phyloP scores from a whole-genome alignment of 345 rosid genomes.

The Rhodamnia rubescens region DNA sequence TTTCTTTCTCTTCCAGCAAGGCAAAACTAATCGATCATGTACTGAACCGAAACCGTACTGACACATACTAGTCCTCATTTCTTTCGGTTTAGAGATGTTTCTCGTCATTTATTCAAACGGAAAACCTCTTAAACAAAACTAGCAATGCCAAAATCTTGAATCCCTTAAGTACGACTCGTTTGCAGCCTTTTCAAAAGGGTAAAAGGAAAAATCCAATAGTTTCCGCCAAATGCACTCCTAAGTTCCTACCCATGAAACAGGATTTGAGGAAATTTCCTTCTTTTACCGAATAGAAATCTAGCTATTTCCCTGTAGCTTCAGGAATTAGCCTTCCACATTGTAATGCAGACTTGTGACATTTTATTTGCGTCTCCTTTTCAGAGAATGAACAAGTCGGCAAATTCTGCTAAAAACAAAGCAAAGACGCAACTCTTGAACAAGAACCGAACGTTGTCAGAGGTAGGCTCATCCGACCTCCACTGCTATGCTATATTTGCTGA shows the following conservation, averaged over 20 bases:
- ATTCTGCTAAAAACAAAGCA: conserved; percentile 5
- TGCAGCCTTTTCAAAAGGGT: background rate
- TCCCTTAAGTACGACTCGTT: background rate
- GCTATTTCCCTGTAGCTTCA: background rate
- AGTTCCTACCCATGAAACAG: background rate
- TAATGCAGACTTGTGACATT: background rate
- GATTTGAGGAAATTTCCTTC: background rate
- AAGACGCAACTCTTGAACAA: conserved; percentile 5
- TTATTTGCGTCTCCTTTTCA: background rate
- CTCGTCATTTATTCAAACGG: background rate
- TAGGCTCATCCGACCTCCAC: background rate
- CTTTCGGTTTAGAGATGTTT: background rate
- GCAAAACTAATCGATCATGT: background rate
- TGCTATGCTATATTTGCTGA: background rate
- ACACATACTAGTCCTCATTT: background rate
- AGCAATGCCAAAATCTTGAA: background rate
- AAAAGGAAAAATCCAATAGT: background rate
- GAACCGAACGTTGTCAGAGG: background rate
- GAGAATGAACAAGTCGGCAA: conserved; percentile 2
- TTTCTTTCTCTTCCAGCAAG: background rate
- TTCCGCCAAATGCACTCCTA: background rate
- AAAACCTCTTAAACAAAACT: background rate
- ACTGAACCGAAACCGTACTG: background rate
- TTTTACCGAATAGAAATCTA: background rate
- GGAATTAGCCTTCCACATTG: background rate